Base-by-base conservation (phyloP, 257 asterid genomes). In the Avicennia marina region DNA sequence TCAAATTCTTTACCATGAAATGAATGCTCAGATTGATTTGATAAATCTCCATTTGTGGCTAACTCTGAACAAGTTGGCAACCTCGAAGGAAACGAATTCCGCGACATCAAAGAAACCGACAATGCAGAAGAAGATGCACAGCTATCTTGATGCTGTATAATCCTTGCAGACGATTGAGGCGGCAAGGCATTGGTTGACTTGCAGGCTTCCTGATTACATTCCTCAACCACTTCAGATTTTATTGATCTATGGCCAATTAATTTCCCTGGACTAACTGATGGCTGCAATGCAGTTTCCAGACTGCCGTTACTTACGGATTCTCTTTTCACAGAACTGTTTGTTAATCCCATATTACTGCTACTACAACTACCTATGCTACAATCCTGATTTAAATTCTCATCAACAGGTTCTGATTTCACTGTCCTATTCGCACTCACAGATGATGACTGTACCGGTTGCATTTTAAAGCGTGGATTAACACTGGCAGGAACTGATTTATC, bases 391-490 rank as follows among this genome's bases (percentile, higher is more conserved):
- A 74, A 56, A 60, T 67, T 80, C 58, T 78, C 88, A 11, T 81
- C 84, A 22, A 67, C 51, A n/a, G 95, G 95, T 67, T 91, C 98
- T n/a, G 76, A 55, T 75, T 91, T 91, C 51, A 90, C 85, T 10
- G 51, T 12, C 63, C 66, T 51, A 44, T 27, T 74, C 66, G 53
- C 58, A 49, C 62, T 72, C 58, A 16, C 49, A 24, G 50, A 25
- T 24, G 81, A 38, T n/a, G 27, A 57, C 16, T 42, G 65, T 20
- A 26, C 68, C 46, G 56, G 72, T 56, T 19, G 79, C 69, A 65
- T 41, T 67, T 51, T 63, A 29, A 65, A 31, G 51, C 50, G 52
- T 8, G 75, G 46, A 63, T 45, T 42, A 58, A 46, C 62, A 65
- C 39, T 65, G 44, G 58, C 55, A 24, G 70, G 39, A 43, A 53